These are phyloP conservation scores for Pestalotiopsis sp. DNA, from an alignment of 2,329 filamentous ascomycete genomes.

Conservation along the genomic window DNA sequence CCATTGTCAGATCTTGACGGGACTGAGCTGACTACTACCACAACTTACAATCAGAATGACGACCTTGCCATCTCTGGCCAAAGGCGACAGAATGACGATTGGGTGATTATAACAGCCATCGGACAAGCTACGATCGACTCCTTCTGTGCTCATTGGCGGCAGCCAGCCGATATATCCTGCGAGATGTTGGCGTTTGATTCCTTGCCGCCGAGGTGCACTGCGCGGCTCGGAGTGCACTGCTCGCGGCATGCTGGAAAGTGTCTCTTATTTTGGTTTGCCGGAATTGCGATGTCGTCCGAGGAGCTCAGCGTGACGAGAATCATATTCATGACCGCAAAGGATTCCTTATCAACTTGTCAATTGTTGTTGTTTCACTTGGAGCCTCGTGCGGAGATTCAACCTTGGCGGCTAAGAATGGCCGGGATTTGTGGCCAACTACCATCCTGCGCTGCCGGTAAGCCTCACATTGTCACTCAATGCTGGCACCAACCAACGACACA, in stretches of 20 bases:
- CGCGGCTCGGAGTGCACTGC: neutral
- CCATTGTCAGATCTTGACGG: neutral
- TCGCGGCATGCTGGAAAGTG: neutral
- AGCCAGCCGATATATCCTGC: constrained; percentile 24
- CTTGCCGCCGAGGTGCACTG: constrained; percentile 6
- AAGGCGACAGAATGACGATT: constrained; percentile 25
- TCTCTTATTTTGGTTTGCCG: too few relatives aligned
- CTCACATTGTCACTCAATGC: neutral
- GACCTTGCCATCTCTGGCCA: constrained; percentile 20
- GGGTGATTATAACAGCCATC: constrained; percentile 24
- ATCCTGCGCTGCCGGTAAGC: neutral
- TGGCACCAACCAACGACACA: neutral
- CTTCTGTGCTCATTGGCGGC: constrained; percentile 14
- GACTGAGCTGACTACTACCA: neutral
- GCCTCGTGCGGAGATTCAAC: constrained; percentile 4
- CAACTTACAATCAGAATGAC: constrained; percentile 22
- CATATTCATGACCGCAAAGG: neutral
- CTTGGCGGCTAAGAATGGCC: constrained; percentile 4
- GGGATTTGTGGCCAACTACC: constrained; percentile 1
- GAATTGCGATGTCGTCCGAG: too few relatives aligned
- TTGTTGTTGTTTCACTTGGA: neutral
- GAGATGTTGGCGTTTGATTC: constrained; percentile 11
- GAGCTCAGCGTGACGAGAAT: too few relatives aligned
- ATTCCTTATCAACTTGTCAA: neutral
- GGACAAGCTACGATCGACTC: constrained; percentile 13